A percentile compares a stretch with the other conserved stretches of the same genome.
Conservation (phyloP, 805 yeast species). For the Ogataea populi-albae region DNA sequence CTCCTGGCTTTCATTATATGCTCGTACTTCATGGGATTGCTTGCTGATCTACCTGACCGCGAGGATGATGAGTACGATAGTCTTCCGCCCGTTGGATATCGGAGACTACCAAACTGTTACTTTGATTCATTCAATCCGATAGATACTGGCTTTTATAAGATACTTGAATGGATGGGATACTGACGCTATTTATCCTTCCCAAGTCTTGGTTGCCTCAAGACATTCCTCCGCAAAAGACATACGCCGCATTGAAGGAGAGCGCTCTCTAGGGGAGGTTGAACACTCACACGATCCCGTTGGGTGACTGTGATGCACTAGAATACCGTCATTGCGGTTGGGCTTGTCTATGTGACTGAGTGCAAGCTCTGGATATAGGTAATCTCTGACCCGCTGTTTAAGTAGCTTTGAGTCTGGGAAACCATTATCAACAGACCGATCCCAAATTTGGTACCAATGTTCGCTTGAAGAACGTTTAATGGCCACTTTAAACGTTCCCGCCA, state of each 20-base stretch:
- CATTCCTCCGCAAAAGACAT: slow-evolving; percentile 26
- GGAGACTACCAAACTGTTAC: slow-evolving; percentile 15
- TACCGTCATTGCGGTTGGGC: slow-evolving; percentile 23
- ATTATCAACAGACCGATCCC: slow-evolving; percentile 61
- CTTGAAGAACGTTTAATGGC: slow-evolving; percentile 36
- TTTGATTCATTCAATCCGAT: slow-evolving; percentile 16
- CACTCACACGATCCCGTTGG: not conserved
- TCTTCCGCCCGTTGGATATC: slow-evolving; percentile 18
- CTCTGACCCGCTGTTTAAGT: slow-evolving; percentile 65
- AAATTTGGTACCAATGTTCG: slow-evolving; percentile 38
- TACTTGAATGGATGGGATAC: slow-evolving; percentile 16
- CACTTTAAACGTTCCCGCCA: slow-evolving; percentile 60
- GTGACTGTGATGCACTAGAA: slow-evolving; percentile 12
- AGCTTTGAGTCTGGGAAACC: slow-evolving; percentile 89
- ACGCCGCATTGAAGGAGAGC: not conserved
- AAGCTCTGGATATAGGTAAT: slow-evolving; percentile 51
- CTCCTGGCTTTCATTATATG: slow-evolving; percentile 2
- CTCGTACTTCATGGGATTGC: slow-evolving; percentile 16
- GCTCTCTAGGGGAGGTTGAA: not conserved
- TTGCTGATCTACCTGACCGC: slow-evolving; percentile 16
- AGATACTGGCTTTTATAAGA: slow-evolving; percentile 10
- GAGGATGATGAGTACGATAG: slow-evolving; percentile 12
- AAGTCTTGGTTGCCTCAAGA: slow-evolving; percentile 27
- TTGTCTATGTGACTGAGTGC: slow-evolving; percentile 65
- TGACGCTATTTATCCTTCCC: slow-evolving; percentile 24